Evolutionary conservation across 495 filamentous ascomycete genomes (phyloP), one percentile per base, ranked within the genome.

Genomic region (Amorphotheca resinae): DNA sequence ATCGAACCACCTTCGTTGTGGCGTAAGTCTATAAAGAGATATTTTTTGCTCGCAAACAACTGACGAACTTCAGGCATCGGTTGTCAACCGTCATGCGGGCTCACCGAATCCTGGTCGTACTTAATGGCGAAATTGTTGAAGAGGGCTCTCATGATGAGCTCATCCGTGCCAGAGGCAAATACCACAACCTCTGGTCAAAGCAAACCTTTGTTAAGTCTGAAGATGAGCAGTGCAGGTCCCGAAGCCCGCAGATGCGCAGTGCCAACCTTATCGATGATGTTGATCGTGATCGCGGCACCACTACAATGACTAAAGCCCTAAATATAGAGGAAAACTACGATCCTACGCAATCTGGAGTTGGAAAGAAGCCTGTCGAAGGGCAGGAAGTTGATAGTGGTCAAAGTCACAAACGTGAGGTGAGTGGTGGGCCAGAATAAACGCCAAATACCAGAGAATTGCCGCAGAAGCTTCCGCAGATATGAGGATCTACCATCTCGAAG

Each of bases 31-130:
- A 9, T 38, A 14, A 17, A n/a, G 23, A 9, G 22, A 15, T 23
- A n/a, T 26, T 7, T 5, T 9, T 9, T 8, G 8, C 38, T 51
- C 25, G 44, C 55, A 30, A n/a, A n/a, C 49, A 9, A 32, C 41
- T 47, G 3, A 54, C 47, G 38, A 53, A 41, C 44, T 21, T 44
- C 31, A 72, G 68, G 0, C 80, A 81, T 60, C 77, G 76, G 16
- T 64, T 81, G 38, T 83, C 77, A 7, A 86, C 76, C 6, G 77
- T 80, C 40, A 75, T 80, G 74, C 74, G 76, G 50, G 79, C 77
- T 12, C 76, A 84, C 43, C 64, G 65, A 36, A 82, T 84, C 45
- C 62, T 82, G 38, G 79, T 84, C 16, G 64, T 83, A 39, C 67
- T 72, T 40, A 69, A 79, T 26, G 81, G 80, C 9, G 62, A 72